Evolutionary conservation across 371 early-diverging fungal species (phyloP), one percentile per base, ranked within the genome.

Genomic region (Mucor plumbeus): DNA sequence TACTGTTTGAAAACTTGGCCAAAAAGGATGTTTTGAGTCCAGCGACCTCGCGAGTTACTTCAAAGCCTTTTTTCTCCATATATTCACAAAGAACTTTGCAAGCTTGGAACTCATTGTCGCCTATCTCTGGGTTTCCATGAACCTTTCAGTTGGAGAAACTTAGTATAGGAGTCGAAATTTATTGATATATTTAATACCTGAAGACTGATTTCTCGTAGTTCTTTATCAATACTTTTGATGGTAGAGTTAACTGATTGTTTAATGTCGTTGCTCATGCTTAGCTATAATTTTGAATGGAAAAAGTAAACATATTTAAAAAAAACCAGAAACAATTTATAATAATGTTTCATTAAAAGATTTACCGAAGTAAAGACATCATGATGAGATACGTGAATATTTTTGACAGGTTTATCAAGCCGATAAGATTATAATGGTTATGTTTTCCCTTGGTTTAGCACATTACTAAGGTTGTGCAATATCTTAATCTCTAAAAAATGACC

Each of bases 121-220:
- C 86, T 10, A 85, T 63, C 76, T 91, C 91, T 11, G 91, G 91
- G 65, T 90, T 66, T 48, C 79, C 78, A 57, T 91, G 90, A 61
- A 91, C 85, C 82, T 85, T 39, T 10, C 21, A 1, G 3, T 21
- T 36, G 44, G 13, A 26, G 11, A 7, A 2, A 7, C 9, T 3
- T 7, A 15, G 10, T 8, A 63, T 19, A 19, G 9, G 47, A 26
- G 26, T 26, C 1, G 26, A 26, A 26, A 26, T 26, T 17, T 17
- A 17, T n/a, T 2, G 14, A 35, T 35, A 15, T 34, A 33, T 59
- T 38, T 9, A 9, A 38, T 63, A 72, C 72, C 41, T 68, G 57
- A 4, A 72, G 36, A 62, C 72, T 72, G 19, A 72, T 72, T 10
- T 64, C 64, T 14, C 72, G 64, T 17, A 72, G 68, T 19, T 68